Percentiles rank a stretch among this genome's conserved stretches.
phyloP scores from a whole-genome alignment of 2,329 filamentous ascomycete species.

The Spiromastix sp. region DNA sequence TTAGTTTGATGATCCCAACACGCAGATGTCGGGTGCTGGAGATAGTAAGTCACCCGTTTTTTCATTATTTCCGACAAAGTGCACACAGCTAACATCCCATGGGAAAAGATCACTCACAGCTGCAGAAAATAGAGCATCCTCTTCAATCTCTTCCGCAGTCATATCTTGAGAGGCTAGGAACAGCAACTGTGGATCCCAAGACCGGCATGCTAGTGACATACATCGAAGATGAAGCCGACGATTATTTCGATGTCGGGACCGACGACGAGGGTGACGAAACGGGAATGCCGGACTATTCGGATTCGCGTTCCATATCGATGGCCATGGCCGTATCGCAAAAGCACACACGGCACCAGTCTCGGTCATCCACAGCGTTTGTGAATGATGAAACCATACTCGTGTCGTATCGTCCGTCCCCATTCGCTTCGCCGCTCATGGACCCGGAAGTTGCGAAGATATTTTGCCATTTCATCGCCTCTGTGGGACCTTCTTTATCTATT shows the following conservation, averaged over 20 bases:
- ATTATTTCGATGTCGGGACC: slow-evolving; percentile 51
- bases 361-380: slow-evolving; percentile 39
- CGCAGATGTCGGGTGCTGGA: too few species aligned
- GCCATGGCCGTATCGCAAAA: slow-evolving; percentile 33
- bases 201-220: not conserved
- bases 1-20: too few species aligned
- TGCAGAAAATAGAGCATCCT: too few species aligned
- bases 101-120: too few species aligned
- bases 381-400: slow-evolving; percentile 44
- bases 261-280: slow-evolving; percentile 46
- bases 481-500: slow-evolving; percentile 73
- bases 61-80: too few species aligned
- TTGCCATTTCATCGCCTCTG: slow-evolving; percentile 83
- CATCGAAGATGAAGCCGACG: slow-evolving; percentile 47
- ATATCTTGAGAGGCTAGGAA: not conserved
- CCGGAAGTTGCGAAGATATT: slow-evolving; percentile 73
- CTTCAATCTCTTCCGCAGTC: not conserved
- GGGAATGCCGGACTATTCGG: slow-evolving; percentile 25
- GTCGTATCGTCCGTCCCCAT: slow-evolving; percentile 55
- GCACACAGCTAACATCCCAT: too few species aligned
- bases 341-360: slow-evolving; percentile 36
- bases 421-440: slow-evolving; percentile 66
- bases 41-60: too few species aligned
- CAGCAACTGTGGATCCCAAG: too few species aligned
- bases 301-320: not conserved